Base-by-base conservation (phyloP, 2,329 filamentous ascomycete genomes). In the Corinectria fuckeliana region DNA sequence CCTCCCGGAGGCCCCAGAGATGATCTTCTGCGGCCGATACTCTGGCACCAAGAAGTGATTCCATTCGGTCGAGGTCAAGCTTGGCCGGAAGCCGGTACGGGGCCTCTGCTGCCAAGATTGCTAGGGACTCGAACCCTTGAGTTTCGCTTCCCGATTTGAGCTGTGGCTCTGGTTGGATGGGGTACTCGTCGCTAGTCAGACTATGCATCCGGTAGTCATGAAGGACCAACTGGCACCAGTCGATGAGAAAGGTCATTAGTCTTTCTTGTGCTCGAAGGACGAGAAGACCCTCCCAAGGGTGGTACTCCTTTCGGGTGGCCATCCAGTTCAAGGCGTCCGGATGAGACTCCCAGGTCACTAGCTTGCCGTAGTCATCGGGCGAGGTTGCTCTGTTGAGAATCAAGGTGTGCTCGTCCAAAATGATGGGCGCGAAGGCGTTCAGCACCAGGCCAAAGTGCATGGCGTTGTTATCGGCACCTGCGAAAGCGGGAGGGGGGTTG, bases 1-100 rank as follows among this genome's bases (percentile, higher is more conserved):
- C 86, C 64, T 89, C 85, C 7, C 85, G 78, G 3, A 89, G 72
- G 0, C 77, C 66, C 79, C 79, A 84, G 0, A 87, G 41, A 63
- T 87, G 82, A 68, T 88, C 85, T 54, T 85, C 79, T 0, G 79
- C 78, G 3, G 76, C 75, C 0, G 74, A 66, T 0, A 65, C 65
- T 59, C 75, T 78, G 0, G 81, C 81, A 2, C 67, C 68, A 0
- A 85, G 71, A 4, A 88, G 64, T 1, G 72, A 67, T 36, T 77
- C 72, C 0, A 88, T 72, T 0, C 77, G 75, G 0, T 48, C 61
- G 1, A 87, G 69, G 61, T 87, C 78, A 0, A 86, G 68, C 2
- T 69, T 63, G 0, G 76, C 73, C 1, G 85, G 85, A 0, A 78
- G 51, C 3, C 81, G 73, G 57, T 87, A 89, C 0, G 85, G 82